Conservation (phyloP, 2,329 filamentous ascomycete species). For the Elsinoe necatrix region DNA sequence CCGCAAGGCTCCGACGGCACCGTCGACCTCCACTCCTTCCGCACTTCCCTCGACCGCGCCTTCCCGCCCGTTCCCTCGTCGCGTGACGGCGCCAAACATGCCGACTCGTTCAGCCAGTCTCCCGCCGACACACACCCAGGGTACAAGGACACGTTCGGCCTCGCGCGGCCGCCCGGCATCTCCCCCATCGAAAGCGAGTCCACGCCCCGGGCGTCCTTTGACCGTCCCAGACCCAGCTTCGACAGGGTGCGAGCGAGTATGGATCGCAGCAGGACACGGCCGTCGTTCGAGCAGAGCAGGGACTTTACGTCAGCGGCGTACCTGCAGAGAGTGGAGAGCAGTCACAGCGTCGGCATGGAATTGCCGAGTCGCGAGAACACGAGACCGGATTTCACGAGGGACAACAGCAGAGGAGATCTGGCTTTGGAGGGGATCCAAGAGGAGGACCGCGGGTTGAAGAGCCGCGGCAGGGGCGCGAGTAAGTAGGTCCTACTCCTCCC, state of each 20-base stretch:
- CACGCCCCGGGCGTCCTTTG: slow-evolving; percentile 26
- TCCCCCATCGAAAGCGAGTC: slow-evolving; percentile 4
- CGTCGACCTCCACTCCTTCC: slow-evolving; percentile 59
- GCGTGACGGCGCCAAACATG: background rate
- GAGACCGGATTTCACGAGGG: slow-evolving; percentile 1
- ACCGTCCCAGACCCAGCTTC: slow-evolving; percentile 71
- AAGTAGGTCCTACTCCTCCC: background rate
- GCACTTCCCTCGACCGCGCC: slow-evolving; percentile 34
- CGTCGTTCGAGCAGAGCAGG: slow-evolving; percentile 76
- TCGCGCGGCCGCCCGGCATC: slow-evolving; percentile 4
- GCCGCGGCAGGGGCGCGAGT: background rate
- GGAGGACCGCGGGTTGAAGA: background rate
- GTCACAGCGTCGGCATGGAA: slow-evolving; percentile 16
- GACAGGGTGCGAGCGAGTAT: slow-evolving; percentile 80
- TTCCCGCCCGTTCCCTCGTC: slow-evolving; percentile 27
- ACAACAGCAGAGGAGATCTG: background rate
- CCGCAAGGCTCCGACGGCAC: slow-evolving; percentile 93
- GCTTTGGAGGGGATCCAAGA: background rate
- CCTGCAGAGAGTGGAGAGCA: slow-evolving; percentile 65
- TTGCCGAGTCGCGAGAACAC: background rate
- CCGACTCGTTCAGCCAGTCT: background rate
- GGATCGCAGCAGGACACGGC: slow-evolving; percentile 59
- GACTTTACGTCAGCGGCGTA: slow-evolving; percentile 89
- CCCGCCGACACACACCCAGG: background rate
- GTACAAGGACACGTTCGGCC: background rate